phyloP scores from a whole-genome alignment of 2,329 filamentous ascomycete species.

The Cercospora sp. region DNA sequence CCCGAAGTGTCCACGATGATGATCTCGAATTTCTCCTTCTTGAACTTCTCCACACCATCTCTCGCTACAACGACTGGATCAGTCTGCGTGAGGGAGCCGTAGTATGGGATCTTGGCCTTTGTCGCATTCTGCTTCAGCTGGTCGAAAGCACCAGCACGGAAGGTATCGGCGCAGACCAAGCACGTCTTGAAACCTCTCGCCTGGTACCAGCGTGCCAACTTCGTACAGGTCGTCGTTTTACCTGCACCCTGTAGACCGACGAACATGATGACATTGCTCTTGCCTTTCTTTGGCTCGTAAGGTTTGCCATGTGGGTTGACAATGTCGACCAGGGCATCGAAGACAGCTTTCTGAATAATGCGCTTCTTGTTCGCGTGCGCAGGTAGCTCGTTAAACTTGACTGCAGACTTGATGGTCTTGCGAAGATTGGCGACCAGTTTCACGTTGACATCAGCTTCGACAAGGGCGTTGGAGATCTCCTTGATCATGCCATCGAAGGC shows the following conservation, averaged over 20 bases:
- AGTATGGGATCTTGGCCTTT: slow-evolving; percentile 98
- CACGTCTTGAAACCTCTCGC: slow-evolving; percentile 89
- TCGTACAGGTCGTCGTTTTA: slow-evolving; percentile 98
- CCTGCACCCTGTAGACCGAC: slow-evolving; percentile 96
- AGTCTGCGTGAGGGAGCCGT: slow-evolving; percentile 92
- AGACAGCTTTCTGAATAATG: slow-evolving; percentile 95
- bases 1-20: slow-evolving; percentile 98
- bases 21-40: slow-evolving; percentile 96
- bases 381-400: slow-evolving; percentile 93
- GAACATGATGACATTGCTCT: slow-evolving; percentile 98
- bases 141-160: slow-evolving; percentile 96
- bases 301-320: slow-evolving; percentile 94
- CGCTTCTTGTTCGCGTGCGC: slow-evolving; percentile 97
- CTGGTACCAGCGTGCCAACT: slow-evolving; percentile 92
- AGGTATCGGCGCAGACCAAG: slow-evolving; percentile 95
- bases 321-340: slow-evolving; percentile 91
- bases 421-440: slow-evolving; percentile 86
- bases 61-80: slow-evolving; percentile 89
- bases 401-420: slow-evolving; percentile 84
- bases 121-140: slow-evolving; percentile 98
- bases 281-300: slow-evolving; percentile 96
- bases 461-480: slow-evolving; percentile 91
- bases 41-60: slow-evolving; percentile 98
- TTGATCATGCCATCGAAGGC: slow-evolving; percentile 98
- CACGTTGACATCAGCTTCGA: slow-evolving; percentile 97